phyloP scores from a whole-genome alignment of 805 yeast species.

The Lipomyces anomalus region DNA sequence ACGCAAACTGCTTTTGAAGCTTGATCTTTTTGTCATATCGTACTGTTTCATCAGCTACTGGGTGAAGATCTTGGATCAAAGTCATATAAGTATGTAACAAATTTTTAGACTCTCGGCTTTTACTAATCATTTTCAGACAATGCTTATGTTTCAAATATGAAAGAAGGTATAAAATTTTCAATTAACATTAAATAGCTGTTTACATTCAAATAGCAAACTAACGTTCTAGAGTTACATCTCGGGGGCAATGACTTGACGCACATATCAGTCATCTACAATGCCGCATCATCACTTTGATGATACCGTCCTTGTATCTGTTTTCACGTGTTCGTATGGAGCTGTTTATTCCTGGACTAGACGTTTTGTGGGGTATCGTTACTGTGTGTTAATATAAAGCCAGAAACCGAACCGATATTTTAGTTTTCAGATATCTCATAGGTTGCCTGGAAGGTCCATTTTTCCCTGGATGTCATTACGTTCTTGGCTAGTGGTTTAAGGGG shows the following conservation, averaged over 20 bases:
- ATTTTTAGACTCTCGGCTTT: no score
- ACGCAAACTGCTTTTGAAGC: slow-evolving; percentile 43
- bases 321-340: slow-evolving; percentile 52
- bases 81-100: no score
- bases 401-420: slow-evolving; percentile 49
- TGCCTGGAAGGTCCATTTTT: slow-evolving; percentile 59
- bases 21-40: slow-evolving; percentile 51
- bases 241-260: slow-evolving; percentile 56
- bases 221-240: slow-evolving; percentile 52
- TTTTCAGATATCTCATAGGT: slow-evolving; percentile 60
- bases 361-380: slow-evolving; percentile 65
- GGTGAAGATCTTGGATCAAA: slow-evolving; percentile 60
- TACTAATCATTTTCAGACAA: no score
- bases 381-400: slow-evolving; percentile 48
- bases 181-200: no score
- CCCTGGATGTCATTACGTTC: slow-evolving; percentile 45
- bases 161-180: no score
- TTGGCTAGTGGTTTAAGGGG: slow-evolving; percentile 55
- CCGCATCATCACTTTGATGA: slow-evolving; percentile 56
- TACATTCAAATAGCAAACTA: no score
- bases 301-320: slow-evolving; percentile 56
- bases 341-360: slow-evolving; percentile 50
- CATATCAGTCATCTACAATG: slow-evolving; percentile 52
- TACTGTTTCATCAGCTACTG: slow-evolving; percentile 59
- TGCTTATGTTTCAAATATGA: slow-evolving; percentile 63